Conservation (phyloP, 306 rosid species). For the Cucumis melo region DNA sequence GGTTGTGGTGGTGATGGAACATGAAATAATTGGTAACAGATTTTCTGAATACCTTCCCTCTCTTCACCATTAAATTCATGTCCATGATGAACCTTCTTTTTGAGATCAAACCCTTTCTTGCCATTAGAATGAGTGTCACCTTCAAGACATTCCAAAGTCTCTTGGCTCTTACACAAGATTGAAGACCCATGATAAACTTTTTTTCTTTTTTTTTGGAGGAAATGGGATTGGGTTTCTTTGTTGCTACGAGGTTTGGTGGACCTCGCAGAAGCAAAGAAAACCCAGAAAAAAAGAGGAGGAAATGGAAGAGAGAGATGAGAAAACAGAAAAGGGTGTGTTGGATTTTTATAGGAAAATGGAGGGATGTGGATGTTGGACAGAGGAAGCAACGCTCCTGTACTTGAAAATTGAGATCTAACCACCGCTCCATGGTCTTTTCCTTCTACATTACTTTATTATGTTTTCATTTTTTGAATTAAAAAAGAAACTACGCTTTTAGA, state of each 20-base stretch:
- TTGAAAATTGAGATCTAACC: background rate
- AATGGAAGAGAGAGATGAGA: slow-evolving; percentile 11
- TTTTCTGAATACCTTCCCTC: slow-evolving; percentile 32
- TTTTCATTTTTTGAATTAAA: background rate
- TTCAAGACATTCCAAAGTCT: slow-evolving; percentile 38
- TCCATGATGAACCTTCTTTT: slow-evolving; percentile 42
- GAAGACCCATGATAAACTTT: background rate
- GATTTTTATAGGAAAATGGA: slow-evolving; percentile 20
- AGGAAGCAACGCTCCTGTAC: background rate
- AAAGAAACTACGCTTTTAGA: background rate
- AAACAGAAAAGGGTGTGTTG: background rate
- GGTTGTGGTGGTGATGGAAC: slow-evolving; percentile 15
- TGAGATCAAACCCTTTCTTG: slow-evolving; percentile 34
- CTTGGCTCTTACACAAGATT: background rate
- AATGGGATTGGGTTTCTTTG: slow-evolving; percentile 20
- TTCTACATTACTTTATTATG: background rate
- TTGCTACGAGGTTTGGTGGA: slow-evolving; percentile 19
- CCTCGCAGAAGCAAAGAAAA: slow-evolving; percentile 37
- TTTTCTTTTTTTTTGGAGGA: background rate
- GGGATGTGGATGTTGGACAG: background rate
- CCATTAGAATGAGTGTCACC: slow-evolving; percentile 28
- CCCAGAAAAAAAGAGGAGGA: slow-evolving; percentile 12
- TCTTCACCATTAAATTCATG: slow-evolving; percentile 40
- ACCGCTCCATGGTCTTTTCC: background rate
- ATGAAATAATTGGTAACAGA: slow-evolving; percentile 26